Evolutionary conservation across 306 rosid genomes (phyloP), one percentile per base, ranked within the genome.

Genomic region (Rosa persica): DNA sequence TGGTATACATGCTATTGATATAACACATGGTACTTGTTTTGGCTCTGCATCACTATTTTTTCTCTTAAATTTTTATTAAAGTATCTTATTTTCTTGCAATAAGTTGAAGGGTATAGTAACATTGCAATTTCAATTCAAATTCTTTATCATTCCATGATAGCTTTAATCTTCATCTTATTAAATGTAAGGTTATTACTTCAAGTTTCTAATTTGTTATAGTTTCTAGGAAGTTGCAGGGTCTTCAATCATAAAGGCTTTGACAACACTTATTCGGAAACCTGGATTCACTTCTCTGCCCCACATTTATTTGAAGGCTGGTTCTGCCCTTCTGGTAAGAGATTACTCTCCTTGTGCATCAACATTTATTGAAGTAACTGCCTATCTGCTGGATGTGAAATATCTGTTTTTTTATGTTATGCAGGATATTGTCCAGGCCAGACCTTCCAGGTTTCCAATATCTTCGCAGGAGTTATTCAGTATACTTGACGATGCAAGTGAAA

Each of bases 401-500:
- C 36, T 60, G 8, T 55, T 49, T 48, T 30, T 36, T 23, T 39
- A 62, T 77, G 79, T 81, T 80, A 46, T 75, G 22, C 90, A 94
- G 98, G 97, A 90, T 82, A 87, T 92, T 83, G 75, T 89, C 85
- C 94, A 92, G 80, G 90, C 88, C 44, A 81, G 79, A 66, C 77
- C 87, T 66, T 78, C 86, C 70, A 88, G 87, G 79, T 88, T 94
- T 68, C 93, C 94, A 12, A 74, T 89, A 65, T 81, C 93, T 70
- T 90, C 96, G 51, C 88, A 74, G 77, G 89, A 92, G 70, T 80
- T 94, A 61, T 94, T 94, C 75, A 78, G 78, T 40, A 74, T 89
- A 78, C 96, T 94, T 66, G 98, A 92, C 39, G 89, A 88, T 77
- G 93, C 98, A 40, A 94, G 98, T 82, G 98, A 94, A 79, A 86